Conservation (phyloP, 2,329 filamentous ascomycete genomes). For the Colletotrichum sp. region DNA sequence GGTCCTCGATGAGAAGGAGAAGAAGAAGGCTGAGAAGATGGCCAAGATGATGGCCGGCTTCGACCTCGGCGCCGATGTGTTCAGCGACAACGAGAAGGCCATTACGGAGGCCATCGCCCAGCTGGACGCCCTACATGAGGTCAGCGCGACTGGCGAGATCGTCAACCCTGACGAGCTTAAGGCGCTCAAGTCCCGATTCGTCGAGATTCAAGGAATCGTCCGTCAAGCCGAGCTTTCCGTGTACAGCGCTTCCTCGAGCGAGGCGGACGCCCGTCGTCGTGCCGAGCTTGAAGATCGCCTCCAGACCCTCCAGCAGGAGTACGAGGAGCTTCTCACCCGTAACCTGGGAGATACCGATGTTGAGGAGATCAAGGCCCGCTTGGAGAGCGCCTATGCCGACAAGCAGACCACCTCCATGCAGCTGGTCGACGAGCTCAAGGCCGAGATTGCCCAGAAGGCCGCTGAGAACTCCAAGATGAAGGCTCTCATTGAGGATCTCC, state of each 20-base stretch:
- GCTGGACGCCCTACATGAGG: slow-evolving; percentile 78
- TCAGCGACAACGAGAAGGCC: slow-evolving; percentile 89
- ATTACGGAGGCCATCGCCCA: slow-evolving; percentile 85
- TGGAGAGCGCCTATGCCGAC: slow-evolving; percentile 78
- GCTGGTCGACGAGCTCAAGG: slow-evolving; percentile 77
- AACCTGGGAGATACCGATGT: slow-evolving; percentile 81
- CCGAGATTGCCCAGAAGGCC: slow-evolving; percentile 76
- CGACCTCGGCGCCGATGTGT: slow-evolving; percentile 89
- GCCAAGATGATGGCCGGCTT: slow-evolving; percentile 99
- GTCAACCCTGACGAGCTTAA: slow-evolving; percentile 83
- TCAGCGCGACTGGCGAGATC: slow-evolving; percentile 77
- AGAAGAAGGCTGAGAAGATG: slow-evolving; percentile 99
- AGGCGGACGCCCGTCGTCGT: slow-evolving; percentile 70
- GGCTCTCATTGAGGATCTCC: slow-evolving; percentile 79
- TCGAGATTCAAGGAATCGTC: slow-evolving; percentile 91
- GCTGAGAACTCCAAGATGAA: slow-evolving; percentile 85
- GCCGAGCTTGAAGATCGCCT: slow-evolving; percentile 80
- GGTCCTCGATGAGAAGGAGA: slow-evolving; percentile 94
- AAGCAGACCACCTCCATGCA: slow-evolving; percentile 76
- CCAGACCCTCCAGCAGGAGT: slow-evolving; percentile 77
- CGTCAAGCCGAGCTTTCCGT: slow-evolving; percentile 89
- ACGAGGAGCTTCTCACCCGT: slow-evolving; percentile 80
- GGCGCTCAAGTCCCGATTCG: slow-evolving; percentile 76
- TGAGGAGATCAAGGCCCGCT: slow-evolving; percentile 80
- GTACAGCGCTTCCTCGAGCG: slow-evolving; percentile 70